Conservation (phyloP, 495 filamentous ascomycete genomes). For the Xylaria bambusicola region DNA sequence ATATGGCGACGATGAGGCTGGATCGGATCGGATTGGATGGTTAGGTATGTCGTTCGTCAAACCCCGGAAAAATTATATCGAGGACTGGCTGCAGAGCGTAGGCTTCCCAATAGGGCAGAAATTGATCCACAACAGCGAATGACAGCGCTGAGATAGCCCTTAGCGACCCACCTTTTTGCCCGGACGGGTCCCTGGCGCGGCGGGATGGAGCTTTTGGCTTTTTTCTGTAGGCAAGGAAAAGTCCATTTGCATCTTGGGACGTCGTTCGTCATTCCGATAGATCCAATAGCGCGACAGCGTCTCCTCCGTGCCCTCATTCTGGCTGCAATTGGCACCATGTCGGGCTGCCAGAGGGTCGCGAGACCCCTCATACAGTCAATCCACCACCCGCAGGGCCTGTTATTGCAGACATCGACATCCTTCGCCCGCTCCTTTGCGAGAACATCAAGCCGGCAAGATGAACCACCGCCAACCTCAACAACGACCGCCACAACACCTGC, state of each 20-base stretch:
- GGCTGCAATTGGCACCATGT: constrained; percentile 53
- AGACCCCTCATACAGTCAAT: constrained; percentile 67
- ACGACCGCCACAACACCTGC: constrained; percentile 12
- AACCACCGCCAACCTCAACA: constrained; percentile 34
- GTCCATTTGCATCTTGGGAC: background rate
- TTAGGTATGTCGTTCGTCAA: constrained; percentile 16
- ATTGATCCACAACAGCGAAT: background rate
- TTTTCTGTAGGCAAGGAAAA: background rate
- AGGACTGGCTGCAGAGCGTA: constrained; percentile 10
- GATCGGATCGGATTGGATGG: background rate
- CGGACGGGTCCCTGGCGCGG: background rate
- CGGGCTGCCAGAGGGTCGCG: constrained; percentile 67
- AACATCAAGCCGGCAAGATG: constrained; percentile 42
- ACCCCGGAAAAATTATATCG: constrained; percentile 31
- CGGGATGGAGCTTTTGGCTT: background rate
- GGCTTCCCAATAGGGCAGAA: background rate
- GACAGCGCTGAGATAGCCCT: background rate
- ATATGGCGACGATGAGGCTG: background rate
- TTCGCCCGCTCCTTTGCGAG: constrained; percentile 50
- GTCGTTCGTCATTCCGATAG: background rate
- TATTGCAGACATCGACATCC: constrained; percentile 33
- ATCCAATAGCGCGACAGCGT: no score
- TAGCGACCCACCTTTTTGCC: background rate
- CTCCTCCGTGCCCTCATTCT: background rate
- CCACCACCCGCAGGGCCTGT: constrained; percentile 46